A percentile compares a stretch with the other conserved stretches of the same genome.
These are phyloP conservation scores for Lichtheimia ornata DNA, from an alignment of 371 early-diverging fungal genomes.

Conservation along the genomic window DNA sequence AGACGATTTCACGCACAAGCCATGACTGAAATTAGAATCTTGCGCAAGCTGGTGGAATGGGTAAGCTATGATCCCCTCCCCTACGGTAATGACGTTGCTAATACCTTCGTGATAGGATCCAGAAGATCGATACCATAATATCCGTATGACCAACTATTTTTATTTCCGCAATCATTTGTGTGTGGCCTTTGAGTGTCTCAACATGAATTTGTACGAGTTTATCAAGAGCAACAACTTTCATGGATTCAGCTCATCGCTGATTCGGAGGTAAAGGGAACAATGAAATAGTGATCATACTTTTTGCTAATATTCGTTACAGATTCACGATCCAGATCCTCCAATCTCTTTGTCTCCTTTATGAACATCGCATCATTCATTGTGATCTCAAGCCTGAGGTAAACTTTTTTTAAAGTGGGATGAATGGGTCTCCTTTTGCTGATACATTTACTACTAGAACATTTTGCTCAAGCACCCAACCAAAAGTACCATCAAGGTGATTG, in stretches of 20 bases:
- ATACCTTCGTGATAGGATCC: constrained; percentile 69
- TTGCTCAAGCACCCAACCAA: constrained; percentile 57
- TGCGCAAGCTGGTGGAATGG: constrained; percentile 72
- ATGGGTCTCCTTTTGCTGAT: background rate
- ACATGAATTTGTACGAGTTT: constrained; percentile 96
- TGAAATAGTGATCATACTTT: background rate
- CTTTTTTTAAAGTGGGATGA: background rate
- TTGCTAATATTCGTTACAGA: constrained; percentile 23
- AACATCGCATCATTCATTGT: constrained; percentile 92
- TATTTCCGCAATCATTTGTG: constrained; percentile 94
- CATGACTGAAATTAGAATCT: constrained; percentile 91
- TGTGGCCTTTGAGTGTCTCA: constrained; percentile 93
- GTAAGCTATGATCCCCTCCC: constrained; percentile 30
- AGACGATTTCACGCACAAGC: constrained; percentile 96
- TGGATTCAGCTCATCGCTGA: constrained; percentile 84
- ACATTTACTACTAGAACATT: constrained; percentile 49
- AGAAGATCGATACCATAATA: constrained; percentile 75
- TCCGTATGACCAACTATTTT: constrained; percentile 91
- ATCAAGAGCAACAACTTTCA: constrained; percentile 91
- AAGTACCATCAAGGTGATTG: constrained; percentile 84
- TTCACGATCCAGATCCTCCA: constrained; percentile 88
- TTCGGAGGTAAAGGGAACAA: constrained; percentile 56
- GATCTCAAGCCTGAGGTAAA: constrained; percentile 97
- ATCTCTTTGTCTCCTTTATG: constrained; percentile 75
- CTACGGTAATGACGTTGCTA: background rate